A percentile compares a stretch with the other conserved stretches of the same genome.
These are phyloP conservation scores for Piromyces sp. DNA, from an alignment of 192 early-diverging fungal genomes.

Conservation along the genomic window DNA sequence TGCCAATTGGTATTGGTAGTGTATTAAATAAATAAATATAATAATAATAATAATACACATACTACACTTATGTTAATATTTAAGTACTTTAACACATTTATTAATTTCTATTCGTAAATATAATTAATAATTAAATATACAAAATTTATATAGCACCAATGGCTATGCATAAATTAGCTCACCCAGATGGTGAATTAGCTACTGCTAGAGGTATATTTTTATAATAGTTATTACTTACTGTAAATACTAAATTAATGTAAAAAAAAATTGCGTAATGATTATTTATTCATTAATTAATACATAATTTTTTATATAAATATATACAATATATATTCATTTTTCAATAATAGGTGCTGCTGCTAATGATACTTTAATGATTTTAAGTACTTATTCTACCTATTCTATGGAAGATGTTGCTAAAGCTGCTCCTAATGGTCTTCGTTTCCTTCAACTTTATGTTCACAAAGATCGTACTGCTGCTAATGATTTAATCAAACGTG, in stretches of 20 bases:
- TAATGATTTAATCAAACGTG: constrained; percentile 44
- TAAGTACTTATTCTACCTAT: constrained; percentile 35
- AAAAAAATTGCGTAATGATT: no score
- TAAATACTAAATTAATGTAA: no score
- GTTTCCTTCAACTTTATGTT: constrained; percentile 54
- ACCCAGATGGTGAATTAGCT: constrained; percentile 1
- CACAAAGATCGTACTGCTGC: constrained; percentile 49
- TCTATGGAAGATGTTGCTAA: constrained; percentile 40
- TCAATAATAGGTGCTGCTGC: not conserved
- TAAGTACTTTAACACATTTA: no score
- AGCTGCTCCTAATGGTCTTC: not conserved
- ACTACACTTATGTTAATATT: no score
- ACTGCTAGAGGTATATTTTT: not conserved
- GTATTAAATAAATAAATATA: not conserved
- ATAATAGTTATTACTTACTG: no score
- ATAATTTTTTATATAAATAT: no score
- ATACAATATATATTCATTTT: no score
- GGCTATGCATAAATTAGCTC: constrained; percentile 1
- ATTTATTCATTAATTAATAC: no score
- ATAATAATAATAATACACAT: no score
- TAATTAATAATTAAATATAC: no score
- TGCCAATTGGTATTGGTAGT: constrained; percentile 36
- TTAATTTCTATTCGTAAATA: no score
- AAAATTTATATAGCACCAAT: not conserved
- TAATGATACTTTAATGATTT: not conserved